phyloP scores from a whole-genome alignment of 2,329 filamentous ascomycete species.

The Blastomyces parvus region DNA sequence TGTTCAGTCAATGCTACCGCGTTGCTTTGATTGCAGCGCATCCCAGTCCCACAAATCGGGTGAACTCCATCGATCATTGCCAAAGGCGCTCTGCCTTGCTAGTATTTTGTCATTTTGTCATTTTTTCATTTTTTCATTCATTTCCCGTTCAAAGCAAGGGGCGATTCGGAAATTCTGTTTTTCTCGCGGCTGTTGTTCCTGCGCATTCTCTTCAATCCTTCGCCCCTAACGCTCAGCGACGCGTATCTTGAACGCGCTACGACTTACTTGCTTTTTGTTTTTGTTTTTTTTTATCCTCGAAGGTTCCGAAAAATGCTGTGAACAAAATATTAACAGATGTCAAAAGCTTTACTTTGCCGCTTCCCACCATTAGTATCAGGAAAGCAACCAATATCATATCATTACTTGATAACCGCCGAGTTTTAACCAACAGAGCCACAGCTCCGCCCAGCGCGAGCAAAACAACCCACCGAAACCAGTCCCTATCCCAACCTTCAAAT shows the following conservation, averaged over 20 bases:
- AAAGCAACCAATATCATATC: background rate
- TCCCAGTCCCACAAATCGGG: background rate
- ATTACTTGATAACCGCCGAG: background rate
- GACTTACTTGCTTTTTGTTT: background rate
- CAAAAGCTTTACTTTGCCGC: background rate
- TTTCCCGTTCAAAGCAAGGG: background rate
- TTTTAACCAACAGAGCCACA: background rate
- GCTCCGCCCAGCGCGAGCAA: background rate
- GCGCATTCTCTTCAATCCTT: background rate
- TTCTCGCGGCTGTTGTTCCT: background rate
- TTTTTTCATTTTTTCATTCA: background rate
- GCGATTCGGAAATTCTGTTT: background rate
- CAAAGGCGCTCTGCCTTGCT: background rate
- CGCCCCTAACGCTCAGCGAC: no score
- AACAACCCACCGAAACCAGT: background rate
- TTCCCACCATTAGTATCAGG: background rate
- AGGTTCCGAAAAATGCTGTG: background rate
- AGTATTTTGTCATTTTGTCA: background rate
- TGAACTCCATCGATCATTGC: background rate
- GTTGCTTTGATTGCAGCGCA: slow-evolving; percentile 4
- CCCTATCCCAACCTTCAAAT: background rate
- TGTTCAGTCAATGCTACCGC: background rate
- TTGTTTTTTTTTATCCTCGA: background rate
- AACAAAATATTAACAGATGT: background rate
- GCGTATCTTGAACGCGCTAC: background rate